A percentile compares a stretch with the other conserved stretches of the same genome.
Evolutionary conservation across 192 early-diverging fungal species (phyloP).

Genomic region (Linnemannia elongata): DNA sequence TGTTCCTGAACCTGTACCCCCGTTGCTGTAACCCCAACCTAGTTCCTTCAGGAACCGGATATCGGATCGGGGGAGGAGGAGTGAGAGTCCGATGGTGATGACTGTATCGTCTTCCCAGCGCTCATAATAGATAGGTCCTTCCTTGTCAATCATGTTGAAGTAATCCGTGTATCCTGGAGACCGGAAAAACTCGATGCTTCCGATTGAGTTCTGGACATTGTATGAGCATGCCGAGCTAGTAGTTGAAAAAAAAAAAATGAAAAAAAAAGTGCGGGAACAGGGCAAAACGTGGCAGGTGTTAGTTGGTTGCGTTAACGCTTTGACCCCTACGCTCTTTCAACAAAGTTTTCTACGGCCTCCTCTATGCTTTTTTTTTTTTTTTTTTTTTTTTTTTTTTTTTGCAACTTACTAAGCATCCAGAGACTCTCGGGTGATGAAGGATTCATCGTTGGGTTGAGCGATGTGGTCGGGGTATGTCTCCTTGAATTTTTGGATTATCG

Average conservation of each 20-base stretch:
- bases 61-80: conserved; percentile 12
- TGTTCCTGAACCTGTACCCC: background rate
- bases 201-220: conserved; percentile 81
- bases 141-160: conserved; percentile 59
- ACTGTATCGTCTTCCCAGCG: conserved; percentile 71
- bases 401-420: conserved; percentile 27
- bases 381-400: too few species aligned
- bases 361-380: too few species aligned
- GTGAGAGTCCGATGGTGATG: conserved; percentile 55
- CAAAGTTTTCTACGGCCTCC: background rate
- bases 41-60: conserved; percentile 13
- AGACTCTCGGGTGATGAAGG: conserved; percentile 24
- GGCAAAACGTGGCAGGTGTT: background rate
- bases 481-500: conserved; percentile 33
- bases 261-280: background rate
- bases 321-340: too few species aligned
- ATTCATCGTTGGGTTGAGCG: conserved; percentile 24
- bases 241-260: background rate
- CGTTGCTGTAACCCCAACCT: conserved; percentile 26
- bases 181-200: conserved; percentile 69
- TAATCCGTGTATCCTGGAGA: conserved; percentile 66
- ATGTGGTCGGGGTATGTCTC: conserved; percentile 13
- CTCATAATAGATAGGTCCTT: conserved; percentile 58
- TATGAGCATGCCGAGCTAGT: conserved; percentile 71
- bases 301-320: background rate